phyloP scores from a whole-genome alignment of 2,329 filamentous ascomycete species.

The Cercospora berteroae region DNA sequence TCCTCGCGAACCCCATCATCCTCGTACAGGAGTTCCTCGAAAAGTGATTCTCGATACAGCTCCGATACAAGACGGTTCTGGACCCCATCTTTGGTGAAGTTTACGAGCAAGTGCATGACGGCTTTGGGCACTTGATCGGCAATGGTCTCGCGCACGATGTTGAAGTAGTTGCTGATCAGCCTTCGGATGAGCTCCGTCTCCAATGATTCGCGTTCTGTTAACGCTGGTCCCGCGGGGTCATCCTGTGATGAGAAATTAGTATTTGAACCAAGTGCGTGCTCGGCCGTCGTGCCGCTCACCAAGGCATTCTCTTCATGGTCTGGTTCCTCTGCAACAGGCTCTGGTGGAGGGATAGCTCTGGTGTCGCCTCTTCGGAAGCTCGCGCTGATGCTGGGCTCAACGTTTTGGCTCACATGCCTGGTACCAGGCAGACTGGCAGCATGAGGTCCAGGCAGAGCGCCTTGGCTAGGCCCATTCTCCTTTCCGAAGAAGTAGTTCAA shows the following conservation, averaged over 20 bases:
- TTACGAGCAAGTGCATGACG: conserved; percentile 97
- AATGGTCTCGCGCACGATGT: conserved; percentile 97
- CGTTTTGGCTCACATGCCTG: conserved; percentile 74
- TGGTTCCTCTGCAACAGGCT: conserved; percentile 56
- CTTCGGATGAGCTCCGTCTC: conserved; percentile 96
- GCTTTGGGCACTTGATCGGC: conserved; percentile 98
- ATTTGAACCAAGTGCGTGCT: not conserved
- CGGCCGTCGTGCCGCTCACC: conserved; percentile 21
- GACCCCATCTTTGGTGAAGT: conserved; percentile 96
- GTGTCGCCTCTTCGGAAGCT: conserved; percentile 71
- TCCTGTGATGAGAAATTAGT: conserved; percentile 22
- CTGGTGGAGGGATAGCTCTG: conserved; percentile 42
- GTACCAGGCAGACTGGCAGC: conserved; percentile 46
- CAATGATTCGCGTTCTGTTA: conserved; percentile 93
- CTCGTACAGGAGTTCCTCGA: conserved; percentile 93
- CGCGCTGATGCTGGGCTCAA: conserved; percentile 78
- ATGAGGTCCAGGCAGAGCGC: conserved; percentile 37
- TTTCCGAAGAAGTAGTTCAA: conserved; percentile 99
- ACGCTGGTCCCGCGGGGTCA: conserved; percentile 57
- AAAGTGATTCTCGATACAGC: conserved; percentile 87
- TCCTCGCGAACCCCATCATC: conserved; percentile 97
- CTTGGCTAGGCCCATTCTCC: conserved; percentile 61
- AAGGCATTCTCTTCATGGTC: conserved; percentile 30
- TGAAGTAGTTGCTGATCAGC: conserved; percentile 97
- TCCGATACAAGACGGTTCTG: conserved; percentile 96